Evolutionary conservation across 2,329 filamentous ascomycete genomes (phyloP).

Genomic region (Byssochlamys sp.): DNA sequence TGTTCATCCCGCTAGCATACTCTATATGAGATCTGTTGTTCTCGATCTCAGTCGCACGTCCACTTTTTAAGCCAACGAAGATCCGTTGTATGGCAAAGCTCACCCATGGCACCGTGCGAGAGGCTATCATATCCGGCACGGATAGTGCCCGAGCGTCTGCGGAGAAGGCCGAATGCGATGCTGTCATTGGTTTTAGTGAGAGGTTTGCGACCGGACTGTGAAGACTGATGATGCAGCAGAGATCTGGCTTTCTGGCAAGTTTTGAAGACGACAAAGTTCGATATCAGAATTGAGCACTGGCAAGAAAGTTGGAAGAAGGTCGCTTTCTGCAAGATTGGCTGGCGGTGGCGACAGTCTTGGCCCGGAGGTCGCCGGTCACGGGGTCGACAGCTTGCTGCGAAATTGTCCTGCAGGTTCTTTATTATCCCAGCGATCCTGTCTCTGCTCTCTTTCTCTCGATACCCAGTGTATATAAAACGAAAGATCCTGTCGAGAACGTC

Average conservation of each 20-base stretch:
- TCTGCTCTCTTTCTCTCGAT: no score
- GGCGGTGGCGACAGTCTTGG: background rate
- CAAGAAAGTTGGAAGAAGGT: background rate
- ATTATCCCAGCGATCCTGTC: background rate
- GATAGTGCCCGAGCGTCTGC: background rate
- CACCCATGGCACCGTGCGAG: background rate
- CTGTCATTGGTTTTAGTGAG: background rate
- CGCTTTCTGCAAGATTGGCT: background rate
- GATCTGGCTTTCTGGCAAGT: no score
- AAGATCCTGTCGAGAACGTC: no score
- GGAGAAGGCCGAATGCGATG: background rate
- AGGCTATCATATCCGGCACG: background rate
- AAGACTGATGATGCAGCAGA: no score
- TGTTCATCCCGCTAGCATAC: background rate
- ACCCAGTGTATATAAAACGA: no score
- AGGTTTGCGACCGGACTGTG: no score
- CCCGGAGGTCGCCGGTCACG: background rate
- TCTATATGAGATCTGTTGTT: background rate
- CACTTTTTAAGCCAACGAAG: background rate
- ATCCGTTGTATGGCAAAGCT: background rate
- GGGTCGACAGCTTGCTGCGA: background rate
- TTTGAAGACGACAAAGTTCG: no score
- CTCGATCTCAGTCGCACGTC: background rate
- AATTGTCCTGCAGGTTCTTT: background rate
- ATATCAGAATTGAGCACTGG: no score